Percentiles rank a stretch among this genome's conserved stretches.
Evolutionary conservation across 2,329 filamentous ascomycete genomes (phyloP).

Genomic region (Botryosphaeria dothidea): DNA sequence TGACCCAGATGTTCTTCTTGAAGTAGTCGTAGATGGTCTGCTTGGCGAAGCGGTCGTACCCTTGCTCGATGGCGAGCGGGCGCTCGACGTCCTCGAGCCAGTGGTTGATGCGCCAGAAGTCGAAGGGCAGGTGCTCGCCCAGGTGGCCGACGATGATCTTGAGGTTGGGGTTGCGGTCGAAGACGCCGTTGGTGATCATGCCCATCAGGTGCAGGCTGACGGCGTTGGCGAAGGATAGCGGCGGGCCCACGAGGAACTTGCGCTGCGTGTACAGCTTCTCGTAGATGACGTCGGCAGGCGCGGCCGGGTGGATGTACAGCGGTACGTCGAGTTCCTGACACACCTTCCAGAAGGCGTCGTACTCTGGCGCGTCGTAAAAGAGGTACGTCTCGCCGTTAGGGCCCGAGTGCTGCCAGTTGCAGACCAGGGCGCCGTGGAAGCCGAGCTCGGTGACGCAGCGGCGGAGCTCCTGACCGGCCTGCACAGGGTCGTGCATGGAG

Average conservation of each 20-base stretch:
- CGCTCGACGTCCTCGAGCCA: slow-evolving; percentile 61
- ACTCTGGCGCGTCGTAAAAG: slow-evolving; percentile 64
- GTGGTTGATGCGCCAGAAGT: slow-evolving; percentile 45
- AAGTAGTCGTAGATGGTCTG: slow-evolving; percentile 55
- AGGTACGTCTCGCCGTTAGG: slow-evolving; percentile 61
- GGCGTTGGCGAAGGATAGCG: slow-evolving; percentile 44
- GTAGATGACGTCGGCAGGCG: slow-evolving; percentile 55
- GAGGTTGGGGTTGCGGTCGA: slow-evolving; percentile 49
- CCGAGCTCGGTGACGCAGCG: slow-evolving; percentile 54
- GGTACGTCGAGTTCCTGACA: slow-evolving; percentile 62
- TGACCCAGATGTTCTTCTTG: slow-evolving; percentile 57
- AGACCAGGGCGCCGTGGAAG: slow-evolving; percentile 42
- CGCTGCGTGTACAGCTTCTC: slow-evolving; percentile 61
- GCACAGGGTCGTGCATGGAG: slow-evolving; percentile 52
- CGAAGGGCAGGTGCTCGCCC: slow-evolving; percentile 53
- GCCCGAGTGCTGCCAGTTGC: slow-evolving; percentile 62
- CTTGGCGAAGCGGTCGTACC: slow-evolving; percentile 41
- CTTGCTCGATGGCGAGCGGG: slow-evolving; percentile 37
- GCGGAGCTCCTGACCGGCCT: slow-evolving; percentile 53
- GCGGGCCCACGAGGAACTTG: slow-evolving; percentile 58
- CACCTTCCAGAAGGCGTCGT: slow-evolving; percentile 63
- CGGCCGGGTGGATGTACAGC: slow-evolving; percentile 64
- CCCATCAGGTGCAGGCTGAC: slow-evolving; percentile 60
- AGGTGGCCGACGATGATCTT: slow-evolving; percentile 52
- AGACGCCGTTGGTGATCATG: slow-evolving; percentile 53